Evolutionary conservation across 306 rosid genomes (phyloP), one percentile per base, ranked within the genome.

Genomic region (Acacia confusa): DNA sequence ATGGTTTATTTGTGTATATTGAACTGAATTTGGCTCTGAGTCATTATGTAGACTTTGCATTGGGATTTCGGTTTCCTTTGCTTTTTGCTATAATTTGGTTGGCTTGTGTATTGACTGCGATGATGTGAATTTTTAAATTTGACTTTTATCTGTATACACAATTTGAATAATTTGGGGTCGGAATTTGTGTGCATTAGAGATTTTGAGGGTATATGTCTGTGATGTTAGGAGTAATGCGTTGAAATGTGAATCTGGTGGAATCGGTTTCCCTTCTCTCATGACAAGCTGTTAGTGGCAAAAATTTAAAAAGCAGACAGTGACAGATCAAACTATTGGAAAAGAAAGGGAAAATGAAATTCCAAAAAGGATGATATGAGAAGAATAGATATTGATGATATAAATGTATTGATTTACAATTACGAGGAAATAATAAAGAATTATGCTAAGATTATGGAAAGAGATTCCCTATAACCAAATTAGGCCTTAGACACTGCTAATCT

Each of bases 1-100:
- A 64, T 53, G 81, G 70, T 17, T 78, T 68, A 48, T 79, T 80
- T 81, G 81, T 84, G 88, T 84, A 92, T 84, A 88, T 79, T 78
- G 3, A 73, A 67, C 72, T 78, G 74, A 76, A 74, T 84, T 50
- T 64, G 79, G 52, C 44, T 36, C 65, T 28, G 24, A 43, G 43
- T 72, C 60, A 58, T 22, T 58, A 28, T 83, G 76, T 57, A 16
- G 48, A 53, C 78, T 64, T 55, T 53, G 70, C 45, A 34, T 36
- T 7, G 77, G 44, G 44, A 32, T 41, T 19, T 70, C 24, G 4
- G 28, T 57, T 45, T 71, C 71, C 61, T 50, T 68, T 0, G 28
- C 40, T 7, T 28, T 44, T 7, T 74, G 70, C 75, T 65, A 70
- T 7, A 7, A 40, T 50, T 65, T 52, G 75, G 27, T 28, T 53